Percentiles rank a stretch among this genome's conserved stretches.
phyloP scores from a whole-genome alignment of 1,284 basidiomycete species.

The Microbotryum intermedium region DNA sequence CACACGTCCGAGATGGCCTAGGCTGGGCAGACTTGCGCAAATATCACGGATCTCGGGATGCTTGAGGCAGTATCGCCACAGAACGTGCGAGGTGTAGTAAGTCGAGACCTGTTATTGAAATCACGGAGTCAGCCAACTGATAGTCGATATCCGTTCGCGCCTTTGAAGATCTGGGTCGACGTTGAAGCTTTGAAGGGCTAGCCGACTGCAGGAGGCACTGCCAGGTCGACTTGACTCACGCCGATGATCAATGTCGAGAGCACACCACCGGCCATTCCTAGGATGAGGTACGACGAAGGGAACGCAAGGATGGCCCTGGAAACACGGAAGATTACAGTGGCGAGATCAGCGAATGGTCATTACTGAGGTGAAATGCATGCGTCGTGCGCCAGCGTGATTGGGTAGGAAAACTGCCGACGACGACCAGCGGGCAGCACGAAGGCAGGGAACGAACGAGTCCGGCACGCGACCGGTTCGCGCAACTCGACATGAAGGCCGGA shows the following conservation, averaged over 20 bases:
- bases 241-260: constrained; percentile 45
- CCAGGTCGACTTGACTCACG: neutral
- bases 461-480: no score
- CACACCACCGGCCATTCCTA: constrained; percentile 50
- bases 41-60: constrained; percentile 47
- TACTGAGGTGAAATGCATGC: neutral
- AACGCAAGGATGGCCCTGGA: constrained; percentile 46
- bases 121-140: no score
- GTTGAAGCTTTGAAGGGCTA: no score
- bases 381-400: neutral
- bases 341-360: no score
- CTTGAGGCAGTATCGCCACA: constrained; percentile 53
- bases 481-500: no score
- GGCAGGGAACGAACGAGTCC: no score
- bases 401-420: neutral
- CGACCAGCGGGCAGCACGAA: no score
- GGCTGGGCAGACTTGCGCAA: no score
- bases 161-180: no score
- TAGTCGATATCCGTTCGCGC: no score
- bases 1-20: neutral
- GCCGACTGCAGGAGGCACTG: no score
- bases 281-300: constrained; percentile 52
- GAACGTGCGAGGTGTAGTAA: constrained; percentile 45
- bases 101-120: constrained; percentile 19
- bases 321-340: no score